A percentile compares a stretch with the other conserved stretches of the same genome.
These are phyloP conservation scores for Cordyceps cateniannulata DNA, from an alignment of 2,329 filamentous ascomycete species.

Conservation along the genomic window DNA sequence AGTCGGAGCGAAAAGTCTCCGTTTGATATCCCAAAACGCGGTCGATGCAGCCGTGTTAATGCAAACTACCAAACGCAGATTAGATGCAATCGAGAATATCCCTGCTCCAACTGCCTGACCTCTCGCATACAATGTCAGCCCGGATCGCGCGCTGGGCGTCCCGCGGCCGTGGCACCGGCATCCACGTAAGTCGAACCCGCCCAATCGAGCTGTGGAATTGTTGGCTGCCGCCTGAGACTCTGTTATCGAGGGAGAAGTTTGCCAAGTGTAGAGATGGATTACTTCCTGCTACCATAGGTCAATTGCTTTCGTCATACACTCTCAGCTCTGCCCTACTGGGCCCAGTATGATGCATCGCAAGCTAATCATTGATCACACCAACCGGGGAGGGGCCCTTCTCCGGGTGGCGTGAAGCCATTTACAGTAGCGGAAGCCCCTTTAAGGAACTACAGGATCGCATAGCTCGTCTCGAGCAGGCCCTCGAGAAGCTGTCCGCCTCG, in stretches of 20 bases:
- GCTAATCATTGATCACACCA: not conserved
- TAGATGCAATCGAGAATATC: slow-evolving; percentile 17
- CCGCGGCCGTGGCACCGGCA: slow-evolving; percentile 5
- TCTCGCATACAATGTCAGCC: slow-evolving; percentile 18
- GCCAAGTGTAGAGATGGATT: not conserved
- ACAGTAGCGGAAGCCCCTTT: not conserved
- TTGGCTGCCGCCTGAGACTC: not conserved
- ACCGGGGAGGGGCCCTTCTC: not conserved
- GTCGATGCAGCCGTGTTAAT: not conserved
- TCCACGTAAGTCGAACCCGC: not conserved
- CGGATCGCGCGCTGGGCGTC: slow-evolving; percentile 6
- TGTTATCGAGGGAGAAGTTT: not conserved
- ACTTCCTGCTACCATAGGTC: too few relatives aligned
- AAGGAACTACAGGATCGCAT: slow-evolving; percentile 15
- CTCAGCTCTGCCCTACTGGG: not conserved
- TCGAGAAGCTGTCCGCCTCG: slow-evolving; percentile 11
- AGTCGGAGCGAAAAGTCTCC: not conserved
- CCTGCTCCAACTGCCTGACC: slow-evolving; percentile 19
- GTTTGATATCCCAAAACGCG: not conserved
- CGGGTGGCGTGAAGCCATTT: not conserved
- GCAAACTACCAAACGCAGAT: slow-evolving; percentile 12
- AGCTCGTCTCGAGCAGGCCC: slow-evolving; percentile 13
- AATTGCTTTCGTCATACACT: not conserved
- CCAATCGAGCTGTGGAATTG: too few relatives aligned
- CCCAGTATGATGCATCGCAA: not conserved